Conservation (phyloP, 768 basidiomycete genomes). For the Boletellus sp. region DNA sequence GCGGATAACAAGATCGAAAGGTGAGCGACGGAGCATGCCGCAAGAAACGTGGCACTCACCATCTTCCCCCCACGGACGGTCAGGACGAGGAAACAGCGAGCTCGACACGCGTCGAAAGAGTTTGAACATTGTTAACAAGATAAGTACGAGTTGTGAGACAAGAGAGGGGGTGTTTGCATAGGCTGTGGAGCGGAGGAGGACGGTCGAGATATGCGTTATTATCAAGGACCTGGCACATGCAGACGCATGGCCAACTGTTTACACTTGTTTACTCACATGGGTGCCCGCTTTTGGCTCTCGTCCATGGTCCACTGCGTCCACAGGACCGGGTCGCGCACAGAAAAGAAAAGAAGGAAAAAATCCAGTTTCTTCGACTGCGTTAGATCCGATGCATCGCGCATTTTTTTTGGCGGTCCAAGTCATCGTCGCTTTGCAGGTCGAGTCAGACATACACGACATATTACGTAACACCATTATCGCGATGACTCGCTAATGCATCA, state of each 20-base stretch:
- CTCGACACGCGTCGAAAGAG: slow-evolving; percentile 69
- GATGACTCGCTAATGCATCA: no score
- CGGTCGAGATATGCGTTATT: background rate
- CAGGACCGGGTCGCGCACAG: no score
- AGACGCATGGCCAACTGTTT: slow-evolving; percentile 16
- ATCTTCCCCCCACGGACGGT: slow-evolving; percentile 76
- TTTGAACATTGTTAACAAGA: slow-evolving; percentile 47
- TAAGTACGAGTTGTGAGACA: background rate
- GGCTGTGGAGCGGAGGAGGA: background rate
- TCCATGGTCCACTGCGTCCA: background rate
- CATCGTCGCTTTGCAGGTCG: background rate
- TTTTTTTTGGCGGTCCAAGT: no score
- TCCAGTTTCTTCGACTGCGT: no score
- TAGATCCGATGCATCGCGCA: no score
- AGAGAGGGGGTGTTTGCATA: background rate
- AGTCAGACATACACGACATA: background rate
- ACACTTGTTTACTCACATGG: slow-evolving; percentile 21
- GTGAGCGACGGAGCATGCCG: slow-evolving; percentile 2
- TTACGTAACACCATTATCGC: background rate
- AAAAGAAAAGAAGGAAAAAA: background rate
- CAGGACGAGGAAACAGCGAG: slow-evolving; percentile 65
- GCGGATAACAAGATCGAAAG: background rate
- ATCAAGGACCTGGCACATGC: background rate
- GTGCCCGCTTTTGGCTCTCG: background rate
- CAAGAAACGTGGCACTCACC: slow-evolving; percentile 42